Conservation (phyloP, 305 asterid species). For the Fraxinus sp. region DNA sequence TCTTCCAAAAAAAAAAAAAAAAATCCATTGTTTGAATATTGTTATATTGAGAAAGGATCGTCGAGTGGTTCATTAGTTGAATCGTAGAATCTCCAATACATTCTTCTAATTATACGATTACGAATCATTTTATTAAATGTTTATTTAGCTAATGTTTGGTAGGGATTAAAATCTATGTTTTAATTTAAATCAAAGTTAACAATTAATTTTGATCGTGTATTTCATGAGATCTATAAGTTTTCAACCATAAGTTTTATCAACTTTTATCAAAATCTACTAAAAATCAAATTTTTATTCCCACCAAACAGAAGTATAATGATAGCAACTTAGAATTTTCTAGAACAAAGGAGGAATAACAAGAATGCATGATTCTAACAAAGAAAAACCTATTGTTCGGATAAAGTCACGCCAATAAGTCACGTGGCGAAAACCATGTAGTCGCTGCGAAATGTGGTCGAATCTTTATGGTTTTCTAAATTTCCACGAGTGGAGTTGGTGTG, state of each 20-base stretch:
- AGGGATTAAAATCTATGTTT: no score
- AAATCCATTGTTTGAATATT: not conserved
- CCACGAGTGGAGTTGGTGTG: not conserved
- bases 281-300: not conserved
- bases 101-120: not conserved
- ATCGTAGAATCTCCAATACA: not conserved
- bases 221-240: no score
- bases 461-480: not conserved
- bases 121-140: not conserved
- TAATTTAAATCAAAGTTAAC: not conserved
- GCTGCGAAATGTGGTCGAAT: constrained; percentile 37
- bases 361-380: constrained; percentile 18
- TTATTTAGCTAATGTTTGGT: not conserved
- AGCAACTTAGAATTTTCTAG: not conserved
- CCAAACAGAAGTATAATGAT: not conserved
- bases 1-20: no score
- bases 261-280: no score
- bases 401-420: constrained; percentile 35
- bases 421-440: constrained; percentile 37
- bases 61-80: not conserved
- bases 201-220: no score
- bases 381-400: constrained; percentile 21
- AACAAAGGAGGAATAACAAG: not conserved
- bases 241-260: no score
- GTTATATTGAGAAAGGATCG: not conserved